Base-by-base conservation (phyloP, 495 filamentous ascomycete genomes). In the Penicillium crystallinum region DNA sequence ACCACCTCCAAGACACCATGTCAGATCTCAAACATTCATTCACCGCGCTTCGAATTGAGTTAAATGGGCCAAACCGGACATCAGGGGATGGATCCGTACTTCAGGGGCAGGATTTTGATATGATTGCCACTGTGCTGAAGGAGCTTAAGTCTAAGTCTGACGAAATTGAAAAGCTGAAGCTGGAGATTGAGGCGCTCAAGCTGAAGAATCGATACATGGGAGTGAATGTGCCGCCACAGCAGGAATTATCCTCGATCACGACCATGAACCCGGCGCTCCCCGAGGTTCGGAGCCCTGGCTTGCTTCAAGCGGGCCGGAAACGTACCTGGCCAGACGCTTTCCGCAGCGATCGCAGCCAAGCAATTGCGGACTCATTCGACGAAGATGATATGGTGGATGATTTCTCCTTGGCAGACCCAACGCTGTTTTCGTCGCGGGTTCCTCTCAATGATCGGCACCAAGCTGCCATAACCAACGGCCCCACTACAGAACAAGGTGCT, bases 141-240 rank as follows among this genome's bases (percentile, higher is more conserved):
- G 74, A 77, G 51, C 66, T 77, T 9, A 72, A 69, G 46, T 62
- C 51, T 5, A 77, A 77, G 38, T 69, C 74, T 0, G 72, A 75
- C 7, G 74, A 77, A 37, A 77, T 74, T 15, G 74, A 77, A 49
- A 73, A 67, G 45, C 17, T 77, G 17, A 75, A 69, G 49, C 47
- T 77, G 54, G 74, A 77, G 55, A 73, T 69, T 19, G 74, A 75
- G 49, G 67, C 72, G 0, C 47, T 77, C 54, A 75, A 74, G 33
- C 29, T 75, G 25, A 74, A 67, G 51, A 73, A 70, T 29, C 66
- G 67, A 4, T 69, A 65, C 29, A 59, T 67, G 55, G 69, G 74
- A 29, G 70, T 64, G 30, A 23, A 18, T 7, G 14, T 39, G 12
- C 44, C 68, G 64, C 35, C 55, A 53, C 33, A 55, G 31, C 29